Evolutionary conservation across 2,329 filamentous ascomycete species (phyloP), one percentile per base, ranked within the genome.

Genomic region (Aspergillus costaricaensis): DNA sequence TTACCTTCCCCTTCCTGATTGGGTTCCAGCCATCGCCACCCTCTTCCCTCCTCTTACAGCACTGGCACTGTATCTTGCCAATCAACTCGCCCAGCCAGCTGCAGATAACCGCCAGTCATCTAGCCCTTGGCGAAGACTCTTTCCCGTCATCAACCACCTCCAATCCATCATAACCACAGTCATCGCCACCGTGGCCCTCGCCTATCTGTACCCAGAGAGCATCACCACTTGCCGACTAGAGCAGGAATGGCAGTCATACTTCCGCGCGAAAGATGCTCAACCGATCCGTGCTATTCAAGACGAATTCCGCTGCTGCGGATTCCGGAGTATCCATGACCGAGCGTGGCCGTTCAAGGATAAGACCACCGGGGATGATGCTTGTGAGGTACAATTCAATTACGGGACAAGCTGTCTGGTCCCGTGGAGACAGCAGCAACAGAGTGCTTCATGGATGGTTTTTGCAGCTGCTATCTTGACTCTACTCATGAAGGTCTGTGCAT

Each of bases 321-420:
- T 74, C 8, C 65, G 73, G 36, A 76, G 74, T 43, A 66, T 70
- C n/a, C 73, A 65, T 58, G 75, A 77, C 54, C 65, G 73, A 15
- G 73, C 75, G 2, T 77, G 75, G 75, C 75, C 75, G 1, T 77
- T 77, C 60, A 76, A 75, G 47, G 70, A 73, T 32, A 58, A 55
- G 0, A 59, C 55, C 7, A 66, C 76, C 23, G 69, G 65, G 2
- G 73, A 72, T 23, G 59, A 68, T 48, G 70, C 73, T 0, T 77
- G 75, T 61, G 71, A 74, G 39, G 17, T 59, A 19, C 71, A 71
- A 50, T 55, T 72, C 1, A 72, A 72, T 12, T 77, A 76, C 62
- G 55, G 41, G 12, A 63, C 62, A 23, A 70, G 71, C 30, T 77
- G 75, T 59, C 44, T 71, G 3, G 65, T 43, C 14, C 68, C 67